Conservation (phyloP, 2,329 filamentous ascomycete species). For the Trichophyton rubrum region DNA sequence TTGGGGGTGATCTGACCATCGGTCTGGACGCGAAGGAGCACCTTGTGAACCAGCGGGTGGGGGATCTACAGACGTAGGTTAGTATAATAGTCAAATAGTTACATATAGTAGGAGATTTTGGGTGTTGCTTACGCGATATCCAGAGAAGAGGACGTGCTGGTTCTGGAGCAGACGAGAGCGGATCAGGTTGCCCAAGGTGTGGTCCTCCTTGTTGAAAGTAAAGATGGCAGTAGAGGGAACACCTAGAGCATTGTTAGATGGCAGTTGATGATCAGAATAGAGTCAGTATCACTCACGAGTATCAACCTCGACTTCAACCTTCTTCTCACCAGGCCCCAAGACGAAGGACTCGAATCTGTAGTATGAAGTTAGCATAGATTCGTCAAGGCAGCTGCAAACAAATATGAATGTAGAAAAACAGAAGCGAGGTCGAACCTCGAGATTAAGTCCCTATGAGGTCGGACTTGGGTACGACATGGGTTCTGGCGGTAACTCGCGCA, state of each 20-base stretch:
- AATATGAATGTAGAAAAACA: background rate
- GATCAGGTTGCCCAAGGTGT: slow-evolving; percentile 85
- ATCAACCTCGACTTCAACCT: slow-evolving; percentile 77
- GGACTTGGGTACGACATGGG: slow-evolving; percentile 13
- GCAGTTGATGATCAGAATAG: background rate
- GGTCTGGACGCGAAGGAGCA: slow-evolving; percentile 76
- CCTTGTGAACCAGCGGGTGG: slow-evolving; percentile 38
- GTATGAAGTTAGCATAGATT: background rate
- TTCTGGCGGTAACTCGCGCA: slow-evolving; percentile 13
- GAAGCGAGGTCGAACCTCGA: slow-evolving; percentile 7
- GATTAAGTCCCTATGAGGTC: slow-evolving; percentile 11
- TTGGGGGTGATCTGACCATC: slow-evolving; percentile 81
- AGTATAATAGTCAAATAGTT: slow-evolving; percentile 13
- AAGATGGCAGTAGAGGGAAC: slow-evolving; percentile 94
- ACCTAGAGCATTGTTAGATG: slow-evolving; percentile 39
- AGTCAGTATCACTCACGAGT: slow-evolving; percentile 53
- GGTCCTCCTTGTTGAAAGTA: slow-evolving; percentile 90
- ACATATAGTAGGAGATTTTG: slow-evolving; percentile 21
- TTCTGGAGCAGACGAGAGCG: slow-evolving; percentile 74
- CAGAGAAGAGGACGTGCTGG: slow-evolving; percentile 74
- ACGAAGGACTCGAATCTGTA: slow-evolving; percentile 85
- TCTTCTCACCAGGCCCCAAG: slow-evolving; percentile 78
- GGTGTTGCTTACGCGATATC: slow-evolving; percentile 61
- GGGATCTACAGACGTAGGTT: slow-evolving; percentile 23
- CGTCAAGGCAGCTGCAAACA: background rate